Base-by-base conservation (phyloP, 2,329 filamentous ascomycete genomes). In the Fusarium redolens region DNA sequence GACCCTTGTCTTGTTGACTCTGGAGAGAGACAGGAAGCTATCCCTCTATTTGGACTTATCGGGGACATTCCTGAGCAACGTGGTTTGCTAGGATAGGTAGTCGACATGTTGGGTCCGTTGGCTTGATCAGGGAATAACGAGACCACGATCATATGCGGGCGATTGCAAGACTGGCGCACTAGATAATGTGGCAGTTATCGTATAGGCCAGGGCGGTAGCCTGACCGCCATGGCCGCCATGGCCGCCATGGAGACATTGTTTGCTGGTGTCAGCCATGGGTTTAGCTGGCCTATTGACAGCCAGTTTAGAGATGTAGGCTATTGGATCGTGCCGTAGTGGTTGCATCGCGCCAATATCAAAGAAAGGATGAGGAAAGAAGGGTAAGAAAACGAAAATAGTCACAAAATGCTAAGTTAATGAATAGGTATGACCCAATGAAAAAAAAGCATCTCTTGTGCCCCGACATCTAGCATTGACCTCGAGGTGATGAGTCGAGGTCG, bases 201-300 rank as follows among this genome's bases (percentile, higher is more conserved):
- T 22, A 22, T 54, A 58, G 59, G 38, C 31, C 28, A 15, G 56
- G 41, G 31, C 44, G 43, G 50, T 33, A 45, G 33, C 51, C 61
- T 68, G 70, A 47, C 66, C 54, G 62, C 41, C 41, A n/a, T 45
- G 35, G 35, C 66, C 54, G 62, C 41, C 41, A n/a, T 45, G 35
- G 35, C 45, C 18, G 33, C 31, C 61, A 60, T 61, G 50, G 51
- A 47, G 40, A 65, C 55, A 41, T 31, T 56, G 20, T 47, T 61
- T 62, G 54, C 35, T 43, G 41, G 51, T 68, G 43, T 58, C 58
- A 69, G 58, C 65, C 52, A 65, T 41, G 45, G 59, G 35, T 61
- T 48, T 54, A 38, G 43, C 22, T 41, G 37, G 50, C 61, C 45
- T 61, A 60, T 54, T 17, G 57, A 51, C 58, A n/a, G 43, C 37